phyloP scores from a whole-genome alignment of 805 yeast genomes.

The Teunomyces barrocoloradensis region DNA sequence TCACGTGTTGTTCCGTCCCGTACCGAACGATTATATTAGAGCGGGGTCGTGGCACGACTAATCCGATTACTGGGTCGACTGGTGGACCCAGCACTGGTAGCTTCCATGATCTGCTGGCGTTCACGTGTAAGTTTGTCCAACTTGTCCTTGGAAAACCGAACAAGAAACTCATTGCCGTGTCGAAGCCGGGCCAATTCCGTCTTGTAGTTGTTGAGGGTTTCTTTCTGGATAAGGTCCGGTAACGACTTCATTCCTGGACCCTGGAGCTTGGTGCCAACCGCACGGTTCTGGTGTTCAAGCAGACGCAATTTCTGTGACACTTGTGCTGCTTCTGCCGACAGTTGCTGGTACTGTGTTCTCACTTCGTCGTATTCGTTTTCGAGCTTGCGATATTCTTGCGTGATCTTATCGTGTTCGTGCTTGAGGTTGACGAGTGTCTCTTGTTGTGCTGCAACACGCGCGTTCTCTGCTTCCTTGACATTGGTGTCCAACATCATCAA shows the following conservation, averaged over 20 bases:
- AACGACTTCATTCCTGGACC: slow-evolving; percentile 36
- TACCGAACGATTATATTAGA: slow-evolving; percentile 8
- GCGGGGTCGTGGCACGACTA: slow-evolving; percentile 41
- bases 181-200: slow-evolving; percentile 21
- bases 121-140: slow-evolving; percentile 36
- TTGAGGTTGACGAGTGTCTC: slow-evolving; percentile 19
- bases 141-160: slow-evolving; percentile 26
- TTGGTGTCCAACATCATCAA: not conserved
- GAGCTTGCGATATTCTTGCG: slow-evolving; percentile 23
- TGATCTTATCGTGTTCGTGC: slow-evolving; percentile 24
- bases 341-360: slow-evolving; percentile 31
- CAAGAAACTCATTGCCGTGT: slow-evolving; percentile 29
- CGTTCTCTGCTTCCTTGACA: too few relatives aligned
- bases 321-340: slow-evolving; percentile 33
- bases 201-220: slow-evolving; percentile 29
- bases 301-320: slow-evolving; percentile 19
- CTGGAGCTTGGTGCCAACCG: slow-evolving; percentile 20
- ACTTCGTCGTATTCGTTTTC: slow-evolving; percentile 27
- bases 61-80: slow-evolving; percentile 34
- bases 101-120: slow-evolving; percentile 29
- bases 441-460: slow-evolving; percentile 14
- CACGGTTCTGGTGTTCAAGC: slow-evolving; percentile 17
- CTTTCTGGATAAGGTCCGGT: slow-evolving; percentile 34
- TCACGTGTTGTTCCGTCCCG: not conserved
- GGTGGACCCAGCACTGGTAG: slow-evolving; percentile 24